Conservation (phyloP, 2,329 filamentous ascomycete genomes). For the Colletotrichum cordylinicola region DNA sequence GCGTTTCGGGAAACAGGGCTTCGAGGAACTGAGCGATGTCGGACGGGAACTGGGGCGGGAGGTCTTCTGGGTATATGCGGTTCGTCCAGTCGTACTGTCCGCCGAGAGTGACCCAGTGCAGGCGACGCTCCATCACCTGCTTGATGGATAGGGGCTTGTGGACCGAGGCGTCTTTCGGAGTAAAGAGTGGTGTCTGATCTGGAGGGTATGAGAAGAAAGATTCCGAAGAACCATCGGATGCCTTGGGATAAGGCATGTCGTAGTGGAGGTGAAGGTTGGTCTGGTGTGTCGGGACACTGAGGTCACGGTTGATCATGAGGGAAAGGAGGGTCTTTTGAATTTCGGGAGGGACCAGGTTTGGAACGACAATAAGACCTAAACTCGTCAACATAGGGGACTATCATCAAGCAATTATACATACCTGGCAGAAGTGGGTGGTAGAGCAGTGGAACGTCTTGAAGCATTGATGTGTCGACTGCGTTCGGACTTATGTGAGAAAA, state of each 20-base stretch:
- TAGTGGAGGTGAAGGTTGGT: constrained; percentile 94
- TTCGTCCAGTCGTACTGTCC: constrained; percentile 97
- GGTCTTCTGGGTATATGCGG: constrained; percentile 76
- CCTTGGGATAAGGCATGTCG: constrained; percentile 63
- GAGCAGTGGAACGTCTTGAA: constrained; percentile 58
- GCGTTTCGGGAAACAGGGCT: constrained; percentile 76
- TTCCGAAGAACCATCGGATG: not conserved
- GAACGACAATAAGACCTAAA: constrained; percentile 79
- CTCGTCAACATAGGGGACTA: not conserved
- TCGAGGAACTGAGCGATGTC: constrained; percentile 75
- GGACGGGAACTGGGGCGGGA: constrained; percentile 73
- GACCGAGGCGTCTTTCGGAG: constrained; percentile 73
- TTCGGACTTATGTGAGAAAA: constrained; percentile 46
- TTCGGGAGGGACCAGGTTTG: constrained; percentile 71
- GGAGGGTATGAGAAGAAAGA: constrained; percentile 63
- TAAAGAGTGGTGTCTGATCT: constrained; percentile 59
- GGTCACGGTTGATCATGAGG: constrained; percentile 77
- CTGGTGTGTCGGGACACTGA: constrained; percentile 75
- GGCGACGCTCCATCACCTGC: constrained; percentile 76
- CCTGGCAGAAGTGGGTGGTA: constrained; percentile 73
- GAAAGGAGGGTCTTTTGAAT: constrained; percentile 75
- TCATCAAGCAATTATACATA: constrained; percentile 35
- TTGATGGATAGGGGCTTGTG: constrained; percentile 76
- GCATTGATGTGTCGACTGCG: constrained; percentile 31
- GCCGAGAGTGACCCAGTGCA: constrained; percentile 94